Evolutionary conservation across 2,329 filamentous ascomycete species (phyloP), one percentile per base, ranked within the genome.

Genomic region (Paradendryphiella salina): DNA sequence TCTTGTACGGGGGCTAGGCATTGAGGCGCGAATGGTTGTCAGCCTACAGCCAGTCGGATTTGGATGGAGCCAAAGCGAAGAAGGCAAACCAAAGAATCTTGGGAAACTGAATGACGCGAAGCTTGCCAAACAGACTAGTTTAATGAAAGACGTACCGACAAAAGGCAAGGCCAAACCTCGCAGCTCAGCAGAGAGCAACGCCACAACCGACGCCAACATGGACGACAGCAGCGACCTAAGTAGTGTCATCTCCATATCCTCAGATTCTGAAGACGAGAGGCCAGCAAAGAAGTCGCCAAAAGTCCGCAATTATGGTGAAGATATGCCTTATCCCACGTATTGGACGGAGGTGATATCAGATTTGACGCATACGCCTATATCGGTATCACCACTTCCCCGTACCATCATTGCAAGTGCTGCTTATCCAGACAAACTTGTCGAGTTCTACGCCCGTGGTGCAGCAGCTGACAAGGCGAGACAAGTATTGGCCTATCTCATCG

Each of bases 311-410:
- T 89, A 86, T 62, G 90, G 96, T 61, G 79, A 81, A 15, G 91
- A 96, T 60, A 79, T 96, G 21, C 83, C 86, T 2, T 94, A 87
- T 59, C 92, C 94, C 1, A 87, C 89, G 42, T 97, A 97, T 71
- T 99, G 94, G 94, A 88, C 88, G 0, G 94, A 99, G 71, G 87
- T 89, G 2, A 78, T 94, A 1, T 96, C 92, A 0, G 88, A 90
- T 1, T 80, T 90, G 3, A 93, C 89, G 0, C 84, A 89, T 46
- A 89, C 84, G 40, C 91, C 88, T 49, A 80, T 94, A 7, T 81
- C 91, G 0, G 87, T 96, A 2, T 92, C 96, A 50, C 81, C 89
- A 15, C 51, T 73, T n/a, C 65, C 71, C 90, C 5, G 82, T 23
- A 73, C 61, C n/a, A 44, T 64, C 23, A 59, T 70, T 26, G 61